Percentiles rank a stretch among this genome's conserved stretches.
Conservation (phyloP, 2,329 filamentous ascomycete species). For the Hymenoscyphus linearis region DNA sequence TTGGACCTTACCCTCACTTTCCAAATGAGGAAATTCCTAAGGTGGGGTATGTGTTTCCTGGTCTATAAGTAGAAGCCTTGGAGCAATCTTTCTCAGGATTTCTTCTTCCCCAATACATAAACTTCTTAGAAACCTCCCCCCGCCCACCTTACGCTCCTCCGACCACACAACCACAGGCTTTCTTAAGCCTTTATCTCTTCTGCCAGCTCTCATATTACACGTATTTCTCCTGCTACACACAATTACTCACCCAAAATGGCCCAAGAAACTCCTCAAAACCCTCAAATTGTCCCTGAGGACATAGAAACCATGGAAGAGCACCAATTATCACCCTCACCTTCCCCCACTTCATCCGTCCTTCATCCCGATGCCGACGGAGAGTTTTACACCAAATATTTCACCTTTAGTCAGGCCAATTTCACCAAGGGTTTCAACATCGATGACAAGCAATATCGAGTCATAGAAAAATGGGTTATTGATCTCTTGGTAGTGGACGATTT, state of each 20-base stretch:
- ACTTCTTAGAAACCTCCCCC: no score
- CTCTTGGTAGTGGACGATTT: neutral
- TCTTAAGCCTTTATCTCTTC: no score
- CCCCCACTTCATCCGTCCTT: neutral
- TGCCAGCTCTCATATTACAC: no score
- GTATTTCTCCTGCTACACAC: neutral
- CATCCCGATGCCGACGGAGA: neutral
- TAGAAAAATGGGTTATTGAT: neutral
- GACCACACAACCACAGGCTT: no score
- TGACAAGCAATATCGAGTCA: neutral
- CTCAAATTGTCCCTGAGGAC: neutral
- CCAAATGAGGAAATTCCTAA: no score
- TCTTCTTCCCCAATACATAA: no score
- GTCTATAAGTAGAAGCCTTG: no score
- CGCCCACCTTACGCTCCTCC: no score
- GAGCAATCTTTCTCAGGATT: no score
- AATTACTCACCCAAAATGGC: neutral
- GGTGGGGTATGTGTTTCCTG: no score
- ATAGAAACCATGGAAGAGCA: neutral
- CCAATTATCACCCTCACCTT: neutral
- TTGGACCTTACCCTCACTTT: no score
- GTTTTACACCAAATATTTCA: neutral
- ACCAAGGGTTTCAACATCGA: neutral
- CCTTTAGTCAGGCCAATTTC: neutral
- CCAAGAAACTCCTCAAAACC: neutral